Conservation (phyloP, 2,329 filamentous ascomycete genomes). For the Alternaria solani region DNA sequence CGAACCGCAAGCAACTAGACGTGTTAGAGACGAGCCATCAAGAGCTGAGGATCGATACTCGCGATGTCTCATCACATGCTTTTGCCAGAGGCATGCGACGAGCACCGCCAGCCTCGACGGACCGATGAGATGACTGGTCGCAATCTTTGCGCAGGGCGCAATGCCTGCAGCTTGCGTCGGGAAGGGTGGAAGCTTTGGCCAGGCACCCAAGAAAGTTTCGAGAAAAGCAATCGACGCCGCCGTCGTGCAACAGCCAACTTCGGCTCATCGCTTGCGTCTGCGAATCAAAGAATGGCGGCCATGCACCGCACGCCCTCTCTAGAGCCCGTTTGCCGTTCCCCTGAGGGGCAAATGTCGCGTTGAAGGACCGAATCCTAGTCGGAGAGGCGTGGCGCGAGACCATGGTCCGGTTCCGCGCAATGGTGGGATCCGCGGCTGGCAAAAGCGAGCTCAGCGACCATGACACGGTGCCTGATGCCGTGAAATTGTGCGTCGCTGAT, state of each 20-base stretch:
- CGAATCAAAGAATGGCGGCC: constrained; percentile 37
- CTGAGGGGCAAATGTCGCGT: constrained; percentile 34
- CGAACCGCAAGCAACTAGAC: constrained; percentile 16
- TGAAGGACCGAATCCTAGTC: constrained; percentile 26
- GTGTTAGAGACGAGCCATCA: constrained; percentile 6
- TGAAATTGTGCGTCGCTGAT: constrained; percentile 26
- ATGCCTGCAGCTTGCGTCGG: constrained; percentile 26
- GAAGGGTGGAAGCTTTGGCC: constrained; percentile 40
- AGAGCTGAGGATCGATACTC: background rate
- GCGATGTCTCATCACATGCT: background rate
- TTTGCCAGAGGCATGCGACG: background rate
- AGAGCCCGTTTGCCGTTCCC: constrained; percentile 35
- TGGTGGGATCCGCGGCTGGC: constrained; percentile 17
- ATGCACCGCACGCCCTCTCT: constrained; percentile 20
- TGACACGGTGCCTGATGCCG: constrained; percentile 20
- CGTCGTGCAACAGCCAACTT: constrained; percentile 40
- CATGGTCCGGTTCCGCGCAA: constrained; percentile 29
- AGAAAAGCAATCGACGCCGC: constrained; percentile 29
- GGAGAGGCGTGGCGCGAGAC: constrained; percentile 13
- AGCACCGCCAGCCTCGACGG: constrained; percentile 15
- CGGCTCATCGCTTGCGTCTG: constrained; percentile 32
- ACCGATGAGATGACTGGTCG: constrained; percentile 23
- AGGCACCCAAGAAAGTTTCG: constrained; percentile 29
- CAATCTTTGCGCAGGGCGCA: constrained; percentile 32
- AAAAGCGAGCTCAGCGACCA: constrained; percentile 10